Conservation (phyloP, 2,329 filamentous ascomycete genomes). For the Aspergillus proliferans region DNA sequence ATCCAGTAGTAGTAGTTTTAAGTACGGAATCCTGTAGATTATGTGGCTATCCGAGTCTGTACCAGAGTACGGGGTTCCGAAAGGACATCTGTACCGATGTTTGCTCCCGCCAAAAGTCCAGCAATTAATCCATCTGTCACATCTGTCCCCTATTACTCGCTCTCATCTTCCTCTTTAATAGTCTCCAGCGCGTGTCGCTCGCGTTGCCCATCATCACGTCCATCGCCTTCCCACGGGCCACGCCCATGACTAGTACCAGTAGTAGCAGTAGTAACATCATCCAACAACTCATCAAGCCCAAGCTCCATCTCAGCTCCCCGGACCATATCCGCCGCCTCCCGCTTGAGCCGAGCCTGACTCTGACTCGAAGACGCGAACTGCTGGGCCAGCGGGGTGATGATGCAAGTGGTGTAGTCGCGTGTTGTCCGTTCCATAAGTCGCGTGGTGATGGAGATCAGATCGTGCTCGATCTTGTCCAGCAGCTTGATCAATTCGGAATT, state of each 20-base stretch:
- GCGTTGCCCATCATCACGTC: background rate
- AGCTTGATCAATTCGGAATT: background rate
- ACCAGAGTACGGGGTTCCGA: too few relatives aligned
- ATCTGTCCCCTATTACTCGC: background rate
- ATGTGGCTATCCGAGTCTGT: too few relatives aligned
- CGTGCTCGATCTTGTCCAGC: background rate
- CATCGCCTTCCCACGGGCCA: too few relatives aligned
- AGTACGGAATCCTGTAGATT: too few relatives aligned
- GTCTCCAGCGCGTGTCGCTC: background rate
- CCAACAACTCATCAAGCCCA: background rate
- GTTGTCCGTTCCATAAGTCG: background rate
- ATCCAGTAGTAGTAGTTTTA: too few relatives aligned
- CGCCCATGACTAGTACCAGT: too few relatives aligned
- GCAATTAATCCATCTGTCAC: background rate
- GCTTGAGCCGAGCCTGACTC: background rate
- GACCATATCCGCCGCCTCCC: background rate
- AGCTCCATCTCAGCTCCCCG: conserved; percentile 1
- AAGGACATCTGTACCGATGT: background rate
- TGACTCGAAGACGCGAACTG: background rate
- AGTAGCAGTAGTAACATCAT: background rate
- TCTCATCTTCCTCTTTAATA: background rate
- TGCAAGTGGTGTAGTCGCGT: conserved; percentile 5
- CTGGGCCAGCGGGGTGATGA: conserved; percentile 4
- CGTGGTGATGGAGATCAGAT: background rate
- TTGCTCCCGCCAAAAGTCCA: background rate